These are phyloP conservation scores for Pseudodiploospora longispora DNA, from an alignment of 2,329 filamentous ascomycete genomes.

Conservation along the genomic window DNA sequence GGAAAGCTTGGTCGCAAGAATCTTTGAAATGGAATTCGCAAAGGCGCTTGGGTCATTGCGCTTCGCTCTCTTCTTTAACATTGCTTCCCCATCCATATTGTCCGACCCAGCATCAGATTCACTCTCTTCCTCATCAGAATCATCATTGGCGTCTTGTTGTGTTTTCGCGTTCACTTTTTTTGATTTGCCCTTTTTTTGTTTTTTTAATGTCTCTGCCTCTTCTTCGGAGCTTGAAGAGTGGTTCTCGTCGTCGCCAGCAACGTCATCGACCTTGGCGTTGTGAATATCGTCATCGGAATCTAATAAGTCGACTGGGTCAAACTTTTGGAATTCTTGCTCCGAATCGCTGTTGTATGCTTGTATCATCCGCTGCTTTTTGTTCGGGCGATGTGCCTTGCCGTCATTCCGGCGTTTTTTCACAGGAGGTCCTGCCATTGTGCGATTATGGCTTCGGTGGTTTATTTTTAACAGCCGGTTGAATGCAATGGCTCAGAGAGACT, in stretches of 20 bases:
- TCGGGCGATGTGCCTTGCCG: conserved; percentile 29
- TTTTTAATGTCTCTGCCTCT: conserved; percentile 24
- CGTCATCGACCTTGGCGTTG: conserved; percentile 44
- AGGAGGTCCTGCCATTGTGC: conserved; percentile 24
- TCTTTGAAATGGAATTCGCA: conserved; percentile 86
- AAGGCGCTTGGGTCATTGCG: conserved; percentile 89
- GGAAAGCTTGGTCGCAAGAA: conserved; percentile 82
- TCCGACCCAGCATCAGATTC: conserved; percentile 33
- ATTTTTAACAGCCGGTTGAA: not conserved
- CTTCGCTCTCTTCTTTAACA: conserved; percentile 54
- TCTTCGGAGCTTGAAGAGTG: conserved; percentile 29
- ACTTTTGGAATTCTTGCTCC: conserved; percentile 27
- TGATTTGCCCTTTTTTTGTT: conserved; percentile 19
- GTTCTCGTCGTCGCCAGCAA: conserved; percentile 30
- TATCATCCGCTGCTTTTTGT: conserved; percentile 46
- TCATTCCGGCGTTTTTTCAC: conserved; percentile 26
- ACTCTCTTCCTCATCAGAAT: conserved; percentile 21
- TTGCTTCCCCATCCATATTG: conserved; percentile 28
- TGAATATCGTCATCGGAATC: conserved; percentile 52
- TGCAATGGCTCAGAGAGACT: conserved; percentile 6
- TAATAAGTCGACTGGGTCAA: conserved; percentile 44
- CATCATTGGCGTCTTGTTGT: conserved; percentile 18
- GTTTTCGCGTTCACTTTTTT: conserved; percentile 16
- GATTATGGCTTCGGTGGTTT: not conserved
- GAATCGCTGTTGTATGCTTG: conserved; percentile 45